Base-by-base conservation (phyloP, 768 basidiomycete species). In the Lactarius hatsudake region DNA sequence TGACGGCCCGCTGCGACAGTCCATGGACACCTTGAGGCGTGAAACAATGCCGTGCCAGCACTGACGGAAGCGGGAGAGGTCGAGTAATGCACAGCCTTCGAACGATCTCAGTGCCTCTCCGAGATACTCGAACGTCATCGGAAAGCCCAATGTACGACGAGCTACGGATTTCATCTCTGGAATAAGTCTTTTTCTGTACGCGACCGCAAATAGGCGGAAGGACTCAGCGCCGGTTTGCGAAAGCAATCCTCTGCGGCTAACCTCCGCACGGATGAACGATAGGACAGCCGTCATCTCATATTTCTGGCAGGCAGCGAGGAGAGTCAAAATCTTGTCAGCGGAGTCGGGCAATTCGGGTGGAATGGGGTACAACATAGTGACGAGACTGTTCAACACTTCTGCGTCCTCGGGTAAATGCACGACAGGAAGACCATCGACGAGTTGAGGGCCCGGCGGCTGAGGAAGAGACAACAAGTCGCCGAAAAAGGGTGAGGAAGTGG, bases 31-130 rank as follows among this genome's bases (percentile, higher is more conserved):
- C 1, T 18, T 8, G 4, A 38, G 17, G 58, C 58, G 26, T 34
- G 32, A 59, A 34, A 5, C 8, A 26, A 59, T n/a, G 20, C 28
- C 10, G 17, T 20, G 4, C n/a, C 32, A 57, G 32, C 18, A 5
- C 20, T 9, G 3, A n/a, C 8, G 56, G 13, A 32, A 57, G 18
- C 2, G 56, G 10, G 12, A n/a, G 9, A 57, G 56, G 18, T 30
- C 56, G 0, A 20, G 5, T 2, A 57, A 6, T 12, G 34, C 32
- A 1, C 12, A 36, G 30, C 56, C 56, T 4, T 57, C 30, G 56
- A 57, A 36, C 30, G 18, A 34, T 30, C 56, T 30, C 18, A 57
- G 4, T 20, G 18, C 28, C 7, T 57, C 56, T 32, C 84, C 56
- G 2, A 36, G 30, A 53, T 7, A 40, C 58, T 59, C 58, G n/a